Evolutionary conservation across 495 filamentous ascomycete species (phyloP).

Genomic region (Daldinia childiae): DNA sequence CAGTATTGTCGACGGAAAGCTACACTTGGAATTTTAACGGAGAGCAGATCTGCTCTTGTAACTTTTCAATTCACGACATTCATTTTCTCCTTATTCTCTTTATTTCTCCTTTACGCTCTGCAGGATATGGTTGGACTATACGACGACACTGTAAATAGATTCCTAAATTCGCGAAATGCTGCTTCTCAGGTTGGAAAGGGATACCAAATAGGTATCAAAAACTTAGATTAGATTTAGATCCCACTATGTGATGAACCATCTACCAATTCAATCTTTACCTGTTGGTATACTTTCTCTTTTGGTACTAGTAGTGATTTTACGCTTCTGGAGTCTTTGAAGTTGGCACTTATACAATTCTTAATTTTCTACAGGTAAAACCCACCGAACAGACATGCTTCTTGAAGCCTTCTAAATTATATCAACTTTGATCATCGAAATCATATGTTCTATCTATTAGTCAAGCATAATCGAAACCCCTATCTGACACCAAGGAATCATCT

Average conservation of each 20-base stretch:
- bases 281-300: background rate
- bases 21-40: constrained; percentile 16
- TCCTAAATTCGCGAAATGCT: constrained; percentile 38
- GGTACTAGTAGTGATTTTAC: background rate
- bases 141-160: constrained; percentile 36
- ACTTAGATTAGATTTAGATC: constrained; percentile 44
- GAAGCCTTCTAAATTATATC: too few species aligned
- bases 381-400: too few species aligned
- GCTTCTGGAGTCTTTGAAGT: background rate
- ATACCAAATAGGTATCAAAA: constrained; percentile 39
- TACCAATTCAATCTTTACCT: constrained; percentile 6
- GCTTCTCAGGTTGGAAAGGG: constrained; percentile 38
- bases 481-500: too few species aligned
- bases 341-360: background rate
- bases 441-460: background rate
- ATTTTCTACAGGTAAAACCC: too few species aligned
- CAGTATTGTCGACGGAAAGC: constrained; percentile 34
- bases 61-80: constrained; percentile 35
- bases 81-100: constrained; percentile 21
- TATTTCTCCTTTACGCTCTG: constrained; percentile 21
- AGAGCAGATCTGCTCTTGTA: constrained; percentile 30
- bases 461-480: background rate
- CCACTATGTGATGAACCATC: constrained; percentile 21
- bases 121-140: constrained; percentile 29
- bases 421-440: too few species aligned